Conservation (phyloP, 2,329 filamentous ascomycete genomes). For the Cercospora sojina region DNA sequence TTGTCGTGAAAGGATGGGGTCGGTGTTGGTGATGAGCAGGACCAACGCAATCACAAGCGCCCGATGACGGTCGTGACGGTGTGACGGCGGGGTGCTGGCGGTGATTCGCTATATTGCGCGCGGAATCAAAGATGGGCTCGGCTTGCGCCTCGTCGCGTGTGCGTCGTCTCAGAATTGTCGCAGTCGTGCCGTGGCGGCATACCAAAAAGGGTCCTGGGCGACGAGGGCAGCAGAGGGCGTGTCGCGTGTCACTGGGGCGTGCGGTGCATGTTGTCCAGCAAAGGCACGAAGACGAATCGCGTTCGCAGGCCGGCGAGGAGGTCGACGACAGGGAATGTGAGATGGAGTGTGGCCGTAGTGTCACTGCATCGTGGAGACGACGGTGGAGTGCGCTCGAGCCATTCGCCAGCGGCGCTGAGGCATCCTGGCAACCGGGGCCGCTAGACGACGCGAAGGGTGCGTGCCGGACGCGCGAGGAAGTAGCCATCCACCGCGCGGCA, state of each 20-base stretch:
- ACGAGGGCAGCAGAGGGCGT: not conserved
- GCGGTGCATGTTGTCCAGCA: not conserved
- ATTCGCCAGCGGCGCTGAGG: not conserved
- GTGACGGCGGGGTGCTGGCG: slow-evolving; percentile 9
- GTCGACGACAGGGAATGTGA: not conserved
- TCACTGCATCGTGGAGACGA: not conserved
- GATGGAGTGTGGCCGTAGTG: not conserved
- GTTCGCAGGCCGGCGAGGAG: not conserved
- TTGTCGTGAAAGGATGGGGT: slow-evolving; percentile 7
- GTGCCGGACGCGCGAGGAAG: not conserved
- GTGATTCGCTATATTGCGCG: slow-evolving; percentile 16
- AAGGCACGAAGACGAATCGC: not conserved
- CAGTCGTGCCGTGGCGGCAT: not conserved
- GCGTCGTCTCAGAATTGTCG: slow-evolving; percentile 2
- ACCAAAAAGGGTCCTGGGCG: not conserved
- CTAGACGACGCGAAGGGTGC: not conserved
- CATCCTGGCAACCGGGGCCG: slow-evolving; percentile 1
- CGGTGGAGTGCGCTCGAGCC: not conserved
- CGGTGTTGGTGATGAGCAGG: not conserved
- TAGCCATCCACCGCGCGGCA: not conserved
- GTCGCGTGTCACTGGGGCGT: not conserved
- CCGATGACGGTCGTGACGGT: slow-evolving; percentile 14
- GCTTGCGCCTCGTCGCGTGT: slow-evolving; percentile 2
- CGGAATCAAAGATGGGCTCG: not conserved
- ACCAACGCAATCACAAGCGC: slow-evolving; percentile 9